A percentile compares a stretch with the other conserved stretches of the same genome.
Conservation (phyloP, 176 grass and related monocot genomes). For the Poa annua region DNA sequence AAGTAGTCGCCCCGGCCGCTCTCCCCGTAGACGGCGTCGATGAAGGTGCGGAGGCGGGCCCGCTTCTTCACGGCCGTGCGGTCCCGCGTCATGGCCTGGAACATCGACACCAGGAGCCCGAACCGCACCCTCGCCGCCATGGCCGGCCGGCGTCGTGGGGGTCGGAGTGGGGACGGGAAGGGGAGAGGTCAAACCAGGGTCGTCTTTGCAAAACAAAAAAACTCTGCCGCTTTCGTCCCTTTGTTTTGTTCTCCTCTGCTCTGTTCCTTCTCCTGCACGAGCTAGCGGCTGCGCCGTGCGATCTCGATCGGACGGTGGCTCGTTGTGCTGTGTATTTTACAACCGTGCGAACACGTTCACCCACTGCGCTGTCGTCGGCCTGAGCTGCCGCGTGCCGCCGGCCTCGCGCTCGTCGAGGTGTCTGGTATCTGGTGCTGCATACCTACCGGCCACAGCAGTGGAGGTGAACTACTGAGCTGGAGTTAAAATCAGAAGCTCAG, state of each 20-base stretch:
- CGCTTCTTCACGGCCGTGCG: constrained; percentile 72
- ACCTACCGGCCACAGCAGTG: too few relatives aligned
- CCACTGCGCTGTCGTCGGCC: too few relatives aligned
- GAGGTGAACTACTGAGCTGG: too few relatives aligned
- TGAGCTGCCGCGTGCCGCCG: too few relatives aligned
- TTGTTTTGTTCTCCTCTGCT: not conserved
- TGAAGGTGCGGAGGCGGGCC: constrained; percentile 71
- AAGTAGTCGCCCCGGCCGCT: constrained; percentile 64
- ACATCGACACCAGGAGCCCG: constrained; percentile 82
- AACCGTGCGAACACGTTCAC: too few relatives aligned
- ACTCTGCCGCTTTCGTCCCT: not conserved
- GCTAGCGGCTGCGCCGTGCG: too few relatives aligned
- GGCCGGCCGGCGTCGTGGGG: constrained; percentile 14
- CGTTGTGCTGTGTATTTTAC: too few relatives aligned
- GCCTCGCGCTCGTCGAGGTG: too few relatives aligned
- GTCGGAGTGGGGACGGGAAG: not conserved
- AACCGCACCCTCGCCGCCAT: constrained; percentile 86
- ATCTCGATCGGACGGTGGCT: too few relatives aligned
- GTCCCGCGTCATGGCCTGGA: constrained; percentile 78
- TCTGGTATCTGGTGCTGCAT: too few relatives aligned
- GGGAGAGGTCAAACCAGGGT: not conserved
- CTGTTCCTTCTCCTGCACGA: constrained; percentile 20
- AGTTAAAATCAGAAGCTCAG: too few relatives aligned
- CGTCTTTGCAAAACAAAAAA: not conserved
- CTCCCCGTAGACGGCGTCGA: constrained; percentile 72